Conservation (phyloP, 495 filamentous ascomycete species). For the Hypoxylon cercidicola region DNA sequence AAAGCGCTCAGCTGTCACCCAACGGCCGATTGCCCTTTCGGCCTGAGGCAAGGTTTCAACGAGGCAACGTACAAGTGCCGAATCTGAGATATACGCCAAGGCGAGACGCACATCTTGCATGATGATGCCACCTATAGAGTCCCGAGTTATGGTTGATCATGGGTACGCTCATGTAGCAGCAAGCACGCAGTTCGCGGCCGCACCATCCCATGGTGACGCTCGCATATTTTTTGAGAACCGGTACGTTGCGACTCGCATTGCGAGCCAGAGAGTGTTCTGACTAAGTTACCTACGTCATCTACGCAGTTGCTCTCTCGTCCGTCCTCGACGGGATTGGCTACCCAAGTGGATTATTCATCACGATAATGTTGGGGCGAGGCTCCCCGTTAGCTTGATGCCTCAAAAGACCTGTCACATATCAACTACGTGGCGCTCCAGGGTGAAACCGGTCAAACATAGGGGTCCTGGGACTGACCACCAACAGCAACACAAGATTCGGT, state of each 20-base stretch:
- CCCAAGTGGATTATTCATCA: slow-evolving; percentile 6
- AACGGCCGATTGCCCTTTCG: neutral
- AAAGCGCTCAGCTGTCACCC: slow-evolving; percentile 17
- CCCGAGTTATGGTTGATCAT: slow-evolving; percentile 8
- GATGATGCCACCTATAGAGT: slow-evolving; percentile 36
- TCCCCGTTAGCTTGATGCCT: slow-evolving; percentile 1
- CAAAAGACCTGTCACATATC: slow-evolving; percentile 40
- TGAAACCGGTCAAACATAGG: slow-evolving; percentile 32
- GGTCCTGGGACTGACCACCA: slow-evolving; percentile 16
- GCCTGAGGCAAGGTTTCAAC: slow-evolving; percentile 36
- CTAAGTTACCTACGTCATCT: slow-evolving; percentile 21
- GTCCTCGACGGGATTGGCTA: neutral
- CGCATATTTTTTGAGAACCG: slow-evolving; percentile 3
- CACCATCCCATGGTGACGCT: neutral
- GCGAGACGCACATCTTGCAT: slow-evolving; percentile 32
- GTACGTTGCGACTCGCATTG: too few species aligned
- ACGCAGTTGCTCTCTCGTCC: neutral
- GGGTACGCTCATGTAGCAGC: slow-evolving; percentile 1
- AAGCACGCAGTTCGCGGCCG: slow-evolving; percentile 18
- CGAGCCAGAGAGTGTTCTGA: too few species aligned
- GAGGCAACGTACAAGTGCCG: slow-evolving; percentile 36
- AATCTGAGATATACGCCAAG: slow-evolving; percentile 43
- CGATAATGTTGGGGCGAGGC: slow-evolving; percentile 5
- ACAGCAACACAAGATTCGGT: neutral
- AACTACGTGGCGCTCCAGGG: slow-evolving; percentile 15